Evolutionary conservation across 208 protist species (phyloP).

Genomic region (Strigomonas galati): DNA sequence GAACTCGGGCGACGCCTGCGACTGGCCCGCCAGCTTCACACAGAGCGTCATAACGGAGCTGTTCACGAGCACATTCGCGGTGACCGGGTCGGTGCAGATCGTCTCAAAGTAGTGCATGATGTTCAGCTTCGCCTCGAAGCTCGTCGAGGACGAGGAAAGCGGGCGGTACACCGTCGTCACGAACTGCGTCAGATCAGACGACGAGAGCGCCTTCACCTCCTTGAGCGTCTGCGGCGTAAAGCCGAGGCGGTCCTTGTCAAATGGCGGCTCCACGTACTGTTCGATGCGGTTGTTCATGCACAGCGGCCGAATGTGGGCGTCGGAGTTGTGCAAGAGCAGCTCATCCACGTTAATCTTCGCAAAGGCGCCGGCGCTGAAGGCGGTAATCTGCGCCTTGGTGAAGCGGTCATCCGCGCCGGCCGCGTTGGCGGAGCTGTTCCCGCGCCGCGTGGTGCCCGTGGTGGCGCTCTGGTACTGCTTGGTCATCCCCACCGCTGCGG

Average conservation of each 20-base stretch:
- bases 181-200: slow-evolving; percentile 47
- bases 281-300: slow-evolving; percentile 89
- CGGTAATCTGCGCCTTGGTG: slow-evolving; percentile 8
- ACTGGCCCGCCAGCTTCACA: slow-evolving; percentile 59
- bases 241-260: slow-evolving; percentile 41
- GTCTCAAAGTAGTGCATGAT: slow-evolving; percentile 86
- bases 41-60: slow-evolving; percentile 89
- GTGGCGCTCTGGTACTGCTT: slow-evolving; percentile 19
- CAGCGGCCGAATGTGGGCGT: slow-evolving; percentile 86
- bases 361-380: not conserved
- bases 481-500: slow-evolving; percentile 14
- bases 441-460: slow-evolving; percentile 13
- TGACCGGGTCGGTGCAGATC: slow-evolving; percentile 61
- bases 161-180: slow-evolving; percentile 48
- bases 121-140: slow-evolving; percentile 60
- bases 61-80: slow-evolving; percentile 88
- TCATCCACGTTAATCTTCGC: slow-evolving; percentile 28
- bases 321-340: slow-evolving; percentile 60
- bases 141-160: slow-evolving; percentile 26
- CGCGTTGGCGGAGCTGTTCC: not conserved
- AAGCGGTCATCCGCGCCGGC: slow-evolving; percentile 7
- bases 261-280: slow-evolving; percentile 66
- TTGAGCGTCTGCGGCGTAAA: slow-evolving; percentile 55
- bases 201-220: slow-evolving; percentile 54
- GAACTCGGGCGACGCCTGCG: slow-evolving; percentile 41